A percentile compares a stretch with the other conserved stretches of the same genome.
Evolutionary conservation across 805 yeast genomes (phyloP).

Genomic region (Dipodascopsis uninucleata): DNA sequence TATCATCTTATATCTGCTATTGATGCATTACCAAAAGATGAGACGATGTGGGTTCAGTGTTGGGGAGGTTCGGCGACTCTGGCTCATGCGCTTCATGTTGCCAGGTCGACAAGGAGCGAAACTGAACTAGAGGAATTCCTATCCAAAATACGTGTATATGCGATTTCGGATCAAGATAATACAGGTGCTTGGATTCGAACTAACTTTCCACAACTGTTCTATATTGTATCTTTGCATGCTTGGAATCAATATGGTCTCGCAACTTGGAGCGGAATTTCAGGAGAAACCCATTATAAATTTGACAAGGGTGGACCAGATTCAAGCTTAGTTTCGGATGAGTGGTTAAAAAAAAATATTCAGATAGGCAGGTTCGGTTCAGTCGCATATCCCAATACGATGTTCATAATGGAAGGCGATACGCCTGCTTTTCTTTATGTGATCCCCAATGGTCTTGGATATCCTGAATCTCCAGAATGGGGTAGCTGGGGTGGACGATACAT

Average conservation of each 20-base stretch:
- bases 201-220: conserved; percentile 3
- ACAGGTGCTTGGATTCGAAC: conserved; percentile 6
- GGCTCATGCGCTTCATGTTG: conserved; percentile 2
- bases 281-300: conserved; percentile 3
- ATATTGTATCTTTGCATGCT: conserved; percentile 4
- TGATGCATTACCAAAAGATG: neutral
- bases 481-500: conserved; percentile 8
- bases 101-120: neutral
- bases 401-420: conserved; percentile 9
- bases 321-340: conserved; percentile 1
- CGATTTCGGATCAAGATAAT: conserved; percentile 12
- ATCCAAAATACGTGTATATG: conserved; percentile 8
- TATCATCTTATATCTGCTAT: conserved; percentile 1
- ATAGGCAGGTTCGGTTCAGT: conserved; percentile 7
- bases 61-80: conserved; percentile 11
- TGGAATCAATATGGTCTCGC: conserved; percentile 12
- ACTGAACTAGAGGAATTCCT: neutral
- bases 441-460: conserved; percentile 9
- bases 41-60: conserved; percentile 7
- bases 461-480: conserved; percentile 8
- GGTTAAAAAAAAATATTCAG: conserved; percentile 10
- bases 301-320: conserved; percentile 9
- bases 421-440: conserved; percentile 10
- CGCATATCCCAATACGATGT: conserved; percentile 4
- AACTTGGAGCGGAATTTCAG: conserved; percentile 8